A percentile compares a stretch with the other conserved stretches of the same genome.
These are phyloP conservation scores for Zostera marina DNA, from an alignment of 116 monocot genomes.

Conservation along the genomic window DNA sequence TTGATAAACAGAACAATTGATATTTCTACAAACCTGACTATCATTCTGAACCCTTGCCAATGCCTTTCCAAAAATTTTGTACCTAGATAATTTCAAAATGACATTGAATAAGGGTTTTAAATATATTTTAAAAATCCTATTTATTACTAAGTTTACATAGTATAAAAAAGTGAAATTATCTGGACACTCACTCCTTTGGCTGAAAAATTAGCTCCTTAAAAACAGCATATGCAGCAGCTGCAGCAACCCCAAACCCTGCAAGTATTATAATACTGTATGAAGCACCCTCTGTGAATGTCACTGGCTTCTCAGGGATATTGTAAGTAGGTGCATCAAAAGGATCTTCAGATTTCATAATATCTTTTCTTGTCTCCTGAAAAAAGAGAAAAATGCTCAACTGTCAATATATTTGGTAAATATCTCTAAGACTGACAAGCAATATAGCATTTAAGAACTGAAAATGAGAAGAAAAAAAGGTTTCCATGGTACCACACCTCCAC, in stretches of 20 bases:
- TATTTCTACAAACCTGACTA: slow-evolving; percentile 48
- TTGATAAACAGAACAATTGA: neutral
- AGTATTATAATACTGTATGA: slow-evolving; percentile 85
- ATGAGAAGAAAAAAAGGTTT: neutral
- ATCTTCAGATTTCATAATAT: slow-evolving; percentile 75
- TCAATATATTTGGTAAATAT: neutral
- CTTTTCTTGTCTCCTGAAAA: slow-evolving; percentile 48
- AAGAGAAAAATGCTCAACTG: neutral
- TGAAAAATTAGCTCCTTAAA: slow-evolving; percentile 94
- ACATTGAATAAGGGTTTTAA: neutral
- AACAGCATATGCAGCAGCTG: slow-evolving; percentile 84
- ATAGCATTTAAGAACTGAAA: neutral
- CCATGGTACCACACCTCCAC: no score
- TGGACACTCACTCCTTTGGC: slow-evolving; percentile 76
- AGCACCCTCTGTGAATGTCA: slow-evolving; percentile 91
- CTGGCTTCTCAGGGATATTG: slow-evolving; percentile 94
- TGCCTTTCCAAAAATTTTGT: slow-evolving; percentile 97
- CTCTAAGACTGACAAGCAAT: neutral
- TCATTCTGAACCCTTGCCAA: slow-evolving; percentile 85
- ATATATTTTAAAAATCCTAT: neutral
- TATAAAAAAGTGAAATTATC: neutral
- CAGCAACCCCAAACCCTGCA: slow-evolving; percentile 80
- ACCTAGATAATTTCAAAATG: slow-evolving; percentile 29
- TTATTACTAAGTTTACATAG: neutral
- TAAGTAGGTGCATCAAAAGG: slow-evolving; percentile 87